Conservation (phyloP, 108 stramenopile species). For the Cyclotella baltica region DNA sequence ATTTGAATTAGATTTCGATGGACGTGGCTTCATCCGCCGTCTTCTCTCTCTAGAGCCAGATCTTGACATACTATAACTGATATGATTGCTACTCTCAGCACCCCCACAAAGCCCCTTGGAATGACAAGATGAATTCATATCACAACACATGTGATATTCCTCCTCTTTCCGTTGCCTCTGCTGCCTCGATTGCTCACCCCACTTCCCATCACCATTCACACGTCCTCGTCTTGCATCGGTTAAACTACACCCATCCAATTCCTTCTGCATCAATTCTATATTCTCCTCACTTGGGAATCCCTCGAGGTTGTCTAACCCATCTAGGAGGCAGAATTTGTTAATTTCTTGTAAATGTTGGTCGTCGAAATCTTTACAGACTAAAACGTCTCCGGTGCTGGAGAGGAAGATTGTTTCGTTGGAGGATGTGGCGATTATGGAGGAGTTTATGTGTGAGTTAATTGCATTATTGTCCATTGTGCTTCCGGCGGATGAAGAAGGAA, state of each 20-base stretch:
- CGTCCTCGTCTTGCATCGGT: not conserved
- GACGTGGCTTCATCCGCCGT: no score
- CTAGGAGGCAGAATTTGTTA: not conserved
- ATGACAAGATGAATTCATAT: not conserved
- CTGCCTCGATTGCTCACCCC: not conserved
- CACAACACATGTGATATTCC: not conserved
- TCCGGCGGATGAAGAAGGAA: no score
- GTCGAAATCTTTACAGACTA: constrained; percentile 57
- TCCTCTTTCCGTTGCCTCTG: not conserved
- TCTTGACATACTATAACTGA: not conserved
- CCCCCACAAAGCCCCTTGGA: constrained; percentile 3
- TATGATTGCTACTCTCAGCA: not conserved
- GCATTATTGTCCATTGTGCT: no score
- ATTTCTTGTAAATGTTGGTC: not conserved
- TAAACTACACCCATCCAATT: constrained; percentile 8
- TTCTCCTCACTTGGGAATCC: not conserved
- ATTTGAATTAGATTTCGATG: not conserved
- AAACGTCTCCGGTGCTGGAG: constrained; percentile 74
- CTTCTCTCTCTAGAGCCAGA: no score
- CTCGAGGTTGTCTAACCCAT: not conserved
- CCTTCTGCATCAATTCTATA: not conserved
- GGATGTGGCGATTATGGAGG: constrained; percentile 32
- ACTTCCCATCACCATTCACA: no score
- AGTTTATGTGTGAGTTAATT: not conserved
- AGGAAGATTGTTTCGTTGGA: constrained; percentile 68